Percentiles rank a stretch among this genome's conserved stretches.
Evolutionary conservation across 345 rosid species (phyloP).

Genomic region (Eucalyptus viminalis): DNA sequence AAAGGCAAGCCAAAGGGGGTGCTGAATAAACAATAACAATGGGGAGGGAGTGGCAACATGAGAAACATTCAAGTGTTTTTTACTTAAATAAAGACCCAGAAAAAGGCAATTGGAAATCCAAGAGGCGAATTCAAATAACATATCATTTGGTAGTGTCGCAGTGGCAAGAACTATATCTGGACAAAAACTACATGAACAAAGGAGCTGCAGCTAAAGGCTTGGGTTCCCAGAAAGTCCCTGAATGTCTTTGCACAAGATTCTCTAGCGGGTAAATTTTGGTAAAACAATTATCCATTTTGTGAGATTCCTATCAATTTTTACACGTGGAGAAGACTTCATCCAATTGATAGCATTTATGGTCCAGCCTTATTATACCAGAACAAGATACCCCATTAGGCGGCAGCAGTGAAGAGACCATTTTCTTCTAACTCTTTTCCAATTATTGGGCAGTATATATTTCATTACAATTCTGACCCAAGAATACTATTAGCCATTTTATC

Average conservation of each 20-base stretch:
- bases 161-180: background rate
- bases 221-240: background rate
- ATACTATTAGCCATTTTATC: background rate
- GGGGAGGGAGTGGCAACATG: background rate
- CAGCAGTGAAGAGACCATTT: background rate
- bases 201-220: background rate
- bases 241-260: background rate
- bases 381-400: background rate
- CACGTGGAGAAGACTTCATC: background rate
- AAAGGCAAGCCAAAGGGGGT: background rate
- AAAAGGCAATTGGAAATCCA: background rate
- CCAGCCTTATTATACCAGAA: background rate
- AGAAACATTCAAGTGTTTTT: background rate
- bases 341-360: background rate
- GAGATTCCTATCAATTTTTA: background rate
- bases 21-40: background rate
- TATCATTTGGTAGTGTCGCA: background rate
- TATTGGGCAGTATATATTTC: background rate
- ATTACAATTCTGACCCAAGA: background rate
- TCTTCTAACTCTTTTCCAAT: background rate
- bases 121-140: background rate
- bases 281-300: background rate
- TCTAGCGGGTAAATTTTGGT: background rate
- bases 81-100: background rate
- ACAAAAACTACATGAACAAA: background rate